phyloP scores from a whole-genome alignment of 768 basidiomycete species.

The Xerocomellus intermedius region DNA sequence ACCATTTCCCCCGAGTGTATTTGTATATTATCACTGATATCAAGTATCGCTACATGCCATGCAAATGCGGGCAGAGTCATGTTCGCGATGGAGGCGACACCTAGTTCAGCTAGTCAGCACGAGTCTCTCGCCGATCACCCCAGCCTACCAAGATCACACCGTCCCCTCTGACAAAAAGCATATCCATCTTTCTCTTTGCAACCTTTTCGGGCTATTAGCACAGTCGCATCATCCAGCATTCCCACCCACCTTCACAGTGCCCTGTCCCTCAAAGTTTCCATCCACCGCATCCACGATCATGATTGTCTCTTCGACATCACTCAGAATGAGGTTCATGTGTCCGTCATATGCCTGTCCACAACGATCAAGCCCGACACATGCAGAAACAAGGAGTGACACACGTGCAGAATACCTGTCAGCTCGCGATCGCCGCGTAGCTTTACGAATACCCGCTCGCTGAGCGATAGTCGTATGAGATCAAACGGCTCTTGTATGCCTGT shows the following conservation, averaged over 20 bases:
- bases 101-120: slow-evolving; percentile 37
- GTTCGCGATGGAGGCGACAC: slow-evolving; percentile 80
- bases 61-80: slow-evolving; percentile 37
- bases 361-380: slow-evolving; percentile 4
- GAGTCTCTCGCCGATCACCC: background rate
- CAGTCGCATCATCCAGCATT: background rate
- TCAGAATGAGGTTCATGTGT: slow-evolving; percentile 99
- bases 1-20: background rate
- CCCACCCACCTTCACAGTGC: slow-evolving; percentile 62
- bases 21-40: slow-evolving; percentile 1
- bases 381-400: slow-evolving; percentile 39
- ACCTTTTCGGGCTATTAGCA: slow-evolving; percentile 47
- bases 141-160: slow-evolving; percentile 87
- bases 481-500: slow-evolving; percentile 92
- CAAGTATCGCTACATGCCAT: slow-evolving; percentile 9
- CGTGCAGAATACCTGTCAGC: slow-evolving; percentile 89
- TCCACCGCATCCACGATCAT: slow-evolving; percentile 91
- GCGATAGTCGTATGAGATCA: slow-evolving; percentile 92
- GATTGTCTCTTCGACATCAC: slow-evolving; percentile 96
- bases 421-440: slow-evolving; percentile 95
- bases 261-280: slow-evolving; percentile 51
- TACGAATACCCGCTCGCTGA: slow-evolving; percentile 97
- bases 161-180: slow-evolving; percentile 97
- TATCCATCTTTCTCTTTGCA: slow-evolving; percentile 91
- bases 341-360: slow-evolving; percentile 89